These are phyloP conservation scores for Entonaema liquescens DNA, from an alignment of 495 filamentous ascomycete species.

Conservation along the genomic window DNA sequence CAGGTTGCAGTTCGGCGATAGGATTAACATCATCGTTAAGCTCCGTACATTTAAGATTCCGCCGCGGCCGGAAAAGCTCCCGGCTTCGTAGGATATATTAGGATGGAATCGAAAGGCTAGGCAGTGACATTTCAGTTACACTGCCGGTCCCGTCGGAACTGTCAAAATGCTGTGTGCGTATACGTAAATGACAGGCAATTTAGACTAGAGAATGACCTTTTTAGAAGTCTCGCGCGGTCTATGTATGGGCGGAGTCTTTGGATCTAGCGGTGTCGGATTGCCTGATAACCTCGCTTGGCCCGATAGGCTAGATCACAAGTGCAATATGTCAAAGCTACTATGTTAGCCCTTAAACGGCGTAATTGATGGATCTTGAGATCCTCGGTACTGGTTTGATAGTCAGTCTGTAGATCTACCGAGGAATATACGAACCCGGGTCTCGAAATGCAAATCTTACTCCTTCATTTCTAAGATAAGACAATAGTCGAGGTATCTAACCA, in stretches of 20 bases:
- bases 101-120: not conserved
- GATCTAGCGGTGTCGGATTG: constrained; percentile 37
- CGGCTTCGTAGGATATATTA: not conserved
- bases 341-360: constrained; percentile 20
- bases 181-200: not conserved
- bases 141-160: constrained; percentile 13
- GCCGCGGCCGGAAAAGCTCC: constrained; percentile 18
- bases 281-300: constrained; percentile 3
- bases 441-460: constrained; percentile 33
- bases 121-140: constrained; percentile 6
- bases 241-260: constrained; percentile 23
- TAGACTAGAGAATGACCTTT: not conserved
- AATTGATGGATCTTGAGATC: constrained; percentile 34
- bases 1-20: not conserved
- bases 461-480: constrained; percentile 38
- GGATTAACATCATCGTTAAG: not conserved
- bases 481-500: not conserved
- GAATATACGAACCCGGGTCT: constrained; percentile 25
- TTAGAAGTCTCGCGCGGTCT: not conserved
- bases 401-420: constrained; percentile 29
- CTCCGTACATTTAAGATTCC: constrained; percentile 2
- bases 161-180: not conserved
- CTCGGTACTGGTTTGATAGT: constrained; percentile 37
- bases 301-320: not conserved
- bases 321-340: constrained; percentile 2